These are phyloP conservation scores for Picea abies DNA, from an alignment of 83 land plant genomes.

Conservation along the genomic window DNA sequence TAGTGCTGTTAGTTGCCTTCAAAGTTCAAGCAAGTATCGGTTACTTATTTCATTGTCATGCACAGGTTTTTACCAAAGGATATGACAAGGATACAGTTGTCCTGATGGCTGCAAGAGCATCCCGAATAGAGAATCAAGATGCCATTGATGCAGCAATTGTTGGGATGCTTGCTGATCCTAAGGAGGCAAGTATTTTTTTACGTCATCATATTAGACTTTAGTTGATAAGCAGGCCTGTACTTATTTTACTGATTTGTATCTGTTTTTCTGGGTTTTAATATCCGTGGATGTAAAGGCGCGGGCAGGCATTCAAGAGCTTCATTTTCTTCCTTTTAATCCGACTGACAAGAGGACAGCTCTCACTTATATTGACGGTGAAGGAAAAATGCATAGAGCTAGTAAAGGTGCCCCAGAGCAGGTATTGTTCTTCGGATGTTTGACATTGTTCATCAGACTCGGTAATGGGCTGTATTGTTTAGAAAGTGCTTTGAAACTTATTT, in stretches of 20 bases:
- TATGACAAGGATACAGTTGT: background rate
- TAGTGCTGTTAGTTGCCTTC: too few relatives aligned
- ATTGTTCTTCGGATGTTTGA: conserved; percentile 35
- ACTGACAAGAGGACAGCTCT: conserved; percentile 69
- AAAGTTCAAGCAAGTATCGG: too few relatives aligned
- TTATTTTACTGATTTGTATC: too few relatives aligned
- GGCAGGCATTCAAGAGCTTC: conserved; percentile 50
- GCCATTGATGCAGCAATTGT: conserved; percentile 78
- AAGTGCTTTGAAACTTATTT: too few relatives aligned
- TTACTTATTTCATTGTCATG: background rate
- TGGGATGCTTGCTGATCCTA: conserved; percentile 58
- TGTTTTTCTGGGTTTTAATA: too few relatives aligned
- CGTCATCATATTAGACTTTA: too few relatives aligned
- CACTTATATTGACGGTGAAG: conserved; percentile 60
- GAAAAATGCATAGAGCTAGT: conserved; percentile 46
- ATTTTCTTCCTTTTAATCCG: conserved; percentile 15
- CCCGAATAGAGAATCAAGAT: conserved; percentile 70
- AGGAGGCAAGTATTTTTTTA: conserved; percentile 34
- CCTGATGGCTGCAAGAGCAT: conserved; percentile 57
- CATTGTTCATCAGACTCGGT: conserved; percentile 24
- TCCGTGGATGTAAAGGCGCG: conserved; percentile 36
- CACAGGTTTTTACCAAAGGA: conserved; percentile 25
- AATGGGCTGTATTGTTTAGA: too few relatives aligned
- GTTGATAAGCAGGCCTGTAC: too few relatives aligned
- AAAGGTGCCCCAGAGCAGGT: conserved; percentile 79